A percentile compares a stretch with the other conserved stretches of the same genome.
These are phyloP conservation scores for Eucalyptus sp. DNA, from an alignment of 345 rosid genomes.

Conservation along the genomic window DNA sequence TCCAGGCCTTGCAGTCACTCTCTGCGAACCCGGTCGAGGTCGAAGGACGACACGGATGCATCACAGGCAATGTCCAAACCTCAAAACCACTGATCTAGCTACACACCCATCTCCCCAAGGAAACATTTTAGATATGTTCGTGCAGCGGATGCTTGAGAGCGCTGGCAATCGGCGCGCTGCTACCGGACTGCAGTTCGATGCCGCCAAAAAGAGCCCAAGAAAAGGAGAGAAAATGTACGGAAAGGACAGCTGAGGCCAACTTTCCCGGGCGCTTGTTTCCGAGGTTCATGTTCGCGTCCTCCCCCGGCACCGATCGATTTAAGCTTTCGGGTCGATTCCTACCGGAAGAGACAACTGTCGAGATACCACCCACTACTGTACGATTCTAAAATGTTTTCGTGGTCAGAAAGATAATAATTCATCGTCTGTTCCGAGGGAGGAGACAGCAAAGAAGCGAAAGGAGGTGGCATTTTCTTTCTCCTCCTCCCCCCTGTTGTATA, in stretches of 20 bases:
- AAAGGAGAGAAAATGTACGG: background rate
- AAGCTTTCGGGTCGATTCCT: background rate
- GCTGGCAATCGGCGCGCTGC: background rate
- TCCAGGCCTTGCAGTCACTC: background rate
- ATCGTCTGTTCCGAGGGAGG: background rate
- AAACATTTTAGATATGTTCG: background rate
- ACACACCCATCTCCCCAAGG: background rate
- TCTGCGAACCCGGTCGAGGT: background rate
- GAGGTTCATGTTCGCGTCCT: background rate
- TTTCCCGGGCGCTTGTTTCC: background rate
- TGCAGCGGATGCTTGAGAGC: fast-evolving
- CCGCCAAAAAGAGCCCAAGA: background rate
- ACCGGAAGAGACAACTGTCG: background rate
- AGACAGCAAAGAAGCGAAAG: background rate
- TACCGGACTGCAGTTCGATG: background rate
- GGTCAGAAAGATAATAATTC: background rate
- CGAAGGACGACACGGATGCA: background rate
- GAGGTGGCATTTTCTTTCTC: background rate
- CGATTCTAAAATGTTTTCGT: background rate
- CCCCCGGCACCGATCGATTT: background rate
- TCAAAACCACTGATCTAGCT: background rate
- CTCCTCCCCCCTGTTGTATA: background rate
- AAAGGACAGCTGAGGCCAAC: background rate
- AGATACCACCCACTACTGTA: background rate
- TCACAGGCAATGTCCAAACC: background rate